Conservation (phyloP, 2,329 filamentous ascomycete genomes). For the Passalora sequoiae region DNA sequence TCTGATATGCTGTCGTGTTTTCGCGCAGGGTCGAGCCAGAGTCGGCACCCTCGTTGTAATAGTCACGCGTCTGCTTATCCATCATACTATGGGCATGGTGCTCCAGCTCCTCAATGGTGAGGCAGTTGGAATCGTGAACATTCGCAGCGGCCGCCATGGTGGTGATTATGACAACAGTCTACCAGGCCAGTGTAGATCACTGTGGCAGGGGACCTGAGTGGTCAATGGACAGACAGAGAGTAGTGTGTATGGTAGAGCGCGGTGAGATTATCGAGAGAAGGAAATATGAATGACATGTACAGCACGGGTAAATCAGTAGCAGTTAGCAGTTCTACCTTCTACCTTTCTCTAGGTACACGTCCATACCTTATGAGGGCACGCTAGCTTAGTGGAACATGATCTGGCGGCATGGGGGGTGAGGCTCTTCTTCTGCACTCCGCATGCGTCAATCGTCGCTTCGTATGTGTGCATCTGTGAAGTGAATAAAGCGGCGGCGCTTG, state of each 20-base stretch:
- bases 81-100: constrained; percentile 34
- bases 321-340: neutral
- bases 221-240: too few species aligned
- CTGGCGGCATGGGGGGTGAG: too few species aligned
- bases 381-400: too few species aligned
- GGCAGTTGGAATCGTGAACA: constrained; percentile 38
- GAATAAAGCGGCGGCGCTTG: too few species aligned
- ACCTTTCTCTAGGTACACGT: neutral
- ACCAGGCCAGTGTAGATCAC: too few species aligned
- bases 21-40: constrained; percentile 39
- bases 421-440: too few species aligned
- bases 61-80: constrained; percentile 39
- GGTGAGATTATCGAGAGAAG: too few species aligned
- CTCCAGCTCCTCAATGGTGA: constrained; percentile 41
- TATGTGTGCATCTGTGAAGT: too few species aligned
- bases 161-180: too few species aligned
- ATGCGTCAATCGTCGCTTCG: too few species aligned
- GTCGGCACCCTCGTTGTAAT: constrained; percentile 38
- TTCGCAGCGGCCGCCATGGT: constrained; percentile 3
- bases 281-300: constrained; percentile 1
- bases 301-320: neutral
- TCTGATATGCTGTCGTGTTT: constrained; percentile 50
- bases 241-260: too few species aligned
- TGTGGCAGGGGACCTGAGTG: too few species aligned
- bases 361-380: neutral